Evolutionary conservation across 495 filamentous ascomycete genomes (phyloP).

Genomic region (Physcia stellaris): DNA sequence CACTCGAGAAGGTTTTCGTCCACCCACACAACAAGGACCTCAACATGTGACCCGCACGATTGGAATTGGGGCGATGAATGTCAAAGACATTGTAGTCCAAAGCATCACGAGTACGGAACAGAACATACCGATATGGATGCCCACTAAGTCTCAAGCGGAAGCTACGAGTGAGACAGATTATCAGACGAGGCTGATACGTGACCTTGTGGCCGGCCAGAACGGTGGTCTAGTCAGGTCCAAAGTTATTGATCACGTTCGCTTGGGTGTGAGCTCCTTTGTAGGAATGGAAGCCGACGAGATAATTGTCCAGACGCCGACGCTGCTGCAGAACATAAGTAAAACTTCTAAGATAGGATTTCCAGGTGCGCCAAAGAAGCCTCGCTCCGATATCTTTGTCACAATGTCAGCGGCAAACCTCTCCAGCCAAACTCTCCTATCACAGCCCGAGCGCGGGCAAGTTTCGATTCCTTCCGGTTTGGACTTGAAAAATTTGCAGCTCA

Average conservation of each 20-base stretch:
- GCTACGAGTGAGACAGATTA: slow-evolving; percentile 38
- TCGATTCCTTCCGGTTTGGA: slow-evolving; percentile 45
- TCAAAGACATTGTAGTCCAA: slow-evolving; percentile 65
- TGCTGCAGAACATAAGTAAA: slow-evolving; percentile 65
- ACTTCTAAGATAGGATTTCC: slow-evolving; percentile 91
- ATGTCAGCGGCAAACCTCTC: slow-evolving; percentile 62
- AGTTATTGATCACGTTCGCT: slow-evolving; percentile 55
- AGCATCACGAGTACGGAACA: slow-evolving; percentile 58
- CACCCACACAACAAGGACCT: slow-evolving; percentile 9
- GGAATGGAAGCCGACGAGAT: slow-evolving; percentile 63
- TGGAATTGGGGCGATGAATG: slow-evolving; percentile 68
- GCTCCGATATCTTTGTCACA: slow-evolving; percentile 91
- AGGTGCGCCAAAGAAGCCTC: slow-evolving; percentile 69
- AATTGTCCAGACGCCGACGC: slow-evolving; percentile 73
- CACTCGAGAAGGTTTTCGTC: slow-evolving; percentile 11
- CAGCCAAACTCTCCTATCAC: slow-evolving; percentile 62
- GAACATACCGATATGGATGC: slow-evolving; percentile 65
- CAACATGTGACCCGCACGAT: slow-evolving; percentile 48
- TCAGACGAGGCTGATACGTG: slow-evolving; percentile 63
- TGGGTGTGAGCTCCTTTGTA: slow-evolving; percentile 64
- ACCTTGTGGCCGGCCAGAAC: slow-evolving; percentile 57
- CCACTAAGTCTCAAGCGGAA: slow-evolving; percentile 43
- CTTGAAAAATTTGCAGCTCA: slow-evolving; percentile 71
- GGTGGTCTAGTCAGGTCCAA: slow-evolving; percentile 60
- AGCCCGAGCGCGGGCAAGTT: slow-evolving; percentile 64